A percentile compares a stretch with the other conserved stretches of the same genome.
Evolutionary conservation across 352 stramenopile genomes (phyloP).

Genomic region (Pythium sp.): DNA sequence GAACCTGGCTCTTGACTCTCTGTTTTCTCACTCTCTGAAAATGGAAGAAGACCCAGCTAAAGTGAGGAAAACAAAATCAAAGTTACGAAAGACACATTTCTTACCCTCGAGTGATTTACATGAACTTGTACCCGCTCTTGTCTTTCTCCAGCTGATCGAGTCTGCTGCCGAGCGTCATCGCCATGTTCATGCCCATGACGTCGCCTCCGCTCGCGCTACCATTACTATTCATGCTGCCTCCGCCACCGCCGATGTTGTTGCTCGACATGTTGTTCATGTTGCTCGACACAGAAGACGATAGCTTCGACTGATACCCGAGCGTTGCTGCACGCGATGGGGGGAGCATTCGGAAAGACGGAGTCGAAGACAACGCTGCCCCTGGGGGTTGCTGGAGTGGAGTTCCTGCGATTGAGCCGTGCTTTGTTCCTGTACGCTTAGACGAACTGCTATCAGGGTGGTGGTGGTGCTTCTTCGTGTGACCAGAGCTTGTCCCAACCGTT

Average conservation of each 20-base stretch:
- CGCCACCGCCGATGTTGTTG: constrained; percentile 19
- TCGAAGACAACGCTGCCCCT: constrained; percentile 1
- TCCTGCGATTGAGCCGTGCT: constrained; percentile 16
- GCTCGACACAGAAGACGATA: constrained; percentile 31
- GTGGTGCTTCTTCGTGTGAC: constrained; percentile 16
- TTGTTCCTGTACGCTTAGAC: constrained; percentile 6
- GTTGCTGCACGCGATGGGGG: constrained; percentile 25
- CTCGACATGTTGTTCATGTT: constrained; percentile 23
- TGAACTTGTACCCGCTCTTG: constrained; percentile 35
- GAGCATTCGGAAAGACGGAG: constrained; percentile 18
- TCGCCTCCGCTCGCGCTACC: constrained; percentile 11
- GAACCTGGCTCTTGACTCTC: neutral
- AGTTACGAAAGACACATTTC: neutral
- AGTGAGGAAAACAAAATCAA: neutral
- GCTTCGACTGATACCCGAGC: constrained; percentile 16
- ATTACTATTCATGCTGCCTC: constrained; percentile 17
- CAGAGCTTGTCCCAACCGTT: constrained; percentile 8
- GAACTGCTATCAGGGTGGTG: constrained; percentile 6
- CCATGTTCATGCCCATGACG: constrained; percentile 16
- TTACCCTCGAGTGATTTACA: constrained; percentile 12
- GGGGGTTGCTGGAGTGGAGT: constrained; percentile 14
- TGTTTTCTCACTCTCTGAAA: too few species aligned
- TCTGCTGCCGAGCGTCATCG: constrained; percentile 58
- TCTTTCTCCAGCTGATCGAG: constrained; percentile 78
- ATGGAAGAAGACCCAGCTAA: neutral